Evolutionary conservation across 441 rosid genomes (phyloP), one percentile per base, ranked within the genome.

Genomic region (Jatropha multifida): DNA sequence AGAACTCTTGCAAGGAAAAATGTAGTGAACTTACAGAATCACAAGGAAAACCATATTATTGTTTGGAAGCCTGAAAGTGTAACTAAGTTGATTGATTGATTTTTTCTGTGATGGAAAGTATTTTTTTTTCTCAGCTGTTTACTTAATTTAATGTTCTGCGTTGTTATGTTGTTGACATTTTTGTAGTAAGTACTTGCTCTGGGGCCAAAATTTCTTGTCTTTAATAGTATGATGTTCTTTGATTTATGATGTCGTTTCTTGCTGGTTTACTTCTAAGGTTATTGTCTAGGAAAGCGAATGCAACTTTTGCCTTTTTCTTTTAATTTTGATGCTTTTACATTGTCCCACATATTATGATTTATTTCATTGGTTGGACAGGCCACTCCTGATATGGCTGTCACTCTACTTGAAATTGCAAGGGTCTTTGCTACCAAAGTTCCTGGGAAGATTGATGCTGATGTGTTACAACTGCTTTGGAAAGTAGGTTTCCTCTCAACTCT

Each of bases 361-460:
- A 61, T 55, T 66, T 65, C 38, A 26, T 80, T 79, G 72, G 61
- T 80, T 85, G 80, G 41, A 61, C 85, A 96, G 99, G 98, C 98
- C 68, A 92, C 99, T 64, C 99, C 98, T 66, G 98, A 94, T 86
- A 96, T 96, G 99, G 99, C 99, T 77, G 98, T 96, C 72, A 96
- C 98, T 72, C 92, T 96, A 79, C 98, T 96, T 70, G 99, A 94
- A 91, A 93, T 96, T 81, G 99, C 99, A 62, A 88, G 99, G 85
- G 94, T 96, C 77, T 96, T 96, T 78, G 98, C 99, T 65, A 96
- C 99, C 42, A 96, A 96, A 88, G 99, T 96, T 82, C 99, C 99
- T 0, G 99, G 98, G 79, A 94, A 96, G 86, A 96, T 96, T 27
- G 99, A 96, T 37, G 98, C 99, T 78, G 98, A 96, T 83, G 98